Evolutionary conservation across 179 eudicot genomes (phyloP), one percentile per base, ranked within the genome.

Genomic region (Beta corolliflora): DNA sequence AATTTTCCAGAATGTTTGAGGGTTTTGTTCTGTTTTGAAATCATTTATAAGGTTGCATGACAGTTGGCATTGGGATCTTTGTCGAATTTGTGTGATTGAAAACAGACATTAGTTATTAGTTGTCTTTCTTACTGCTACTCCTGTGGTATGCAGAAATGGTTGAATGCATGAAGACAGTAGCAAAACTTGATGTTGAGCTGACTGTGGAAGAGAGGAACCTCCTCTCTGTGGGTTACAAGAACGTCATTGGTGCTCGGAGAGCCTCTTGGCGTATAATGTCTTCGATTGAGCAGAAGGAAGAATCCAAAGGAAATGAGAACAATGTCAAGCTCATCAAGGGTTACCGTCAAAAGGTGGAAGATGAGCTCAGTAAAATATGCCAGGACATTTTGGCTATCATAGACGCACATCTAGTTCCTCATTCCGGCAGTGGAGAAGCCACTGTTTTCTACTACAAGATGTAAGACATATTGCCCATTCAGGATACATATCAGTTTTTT

Each of bases 391-490:
- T 95, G 79, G 81, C 86, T 55, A 91, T 93, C 79, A 93, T 95
- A 0, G 97, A 93, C 71, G 67, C 90, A 80, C 96, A 95, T 86
- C 88, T 95, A 9, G 81, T 95, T 75, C 98, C 98, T 79, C 90
- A 92, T 77, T 86, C 98, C 55, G 88, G 88, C 45, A 85, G 91
- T 9, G 97, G 95, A 63, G 98, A 95, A 87, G 97, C 98, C 56
- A 95, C 93, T 71, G 98, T 95, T 48, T 95, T 95, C 88, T 95
- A 89, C 91, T 91, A 91, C 86, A 95, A 95, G 89, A 95, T 95
- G 98, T 95, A 83, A 91, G 96, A 84, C 73, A 10, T 21, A 19
- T 23, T n/a, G n/a, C n/a, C n/a, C n/a, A n/a, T n/a, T n/a, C 13
- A 46, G 45, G 54, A 41, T 53, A 21, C 29, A 5, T 60, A 7